phyloP scores from a whole-genome alignment of 371 early-diverging fungal genomes.

The Chytridiales sp. region DNA sequence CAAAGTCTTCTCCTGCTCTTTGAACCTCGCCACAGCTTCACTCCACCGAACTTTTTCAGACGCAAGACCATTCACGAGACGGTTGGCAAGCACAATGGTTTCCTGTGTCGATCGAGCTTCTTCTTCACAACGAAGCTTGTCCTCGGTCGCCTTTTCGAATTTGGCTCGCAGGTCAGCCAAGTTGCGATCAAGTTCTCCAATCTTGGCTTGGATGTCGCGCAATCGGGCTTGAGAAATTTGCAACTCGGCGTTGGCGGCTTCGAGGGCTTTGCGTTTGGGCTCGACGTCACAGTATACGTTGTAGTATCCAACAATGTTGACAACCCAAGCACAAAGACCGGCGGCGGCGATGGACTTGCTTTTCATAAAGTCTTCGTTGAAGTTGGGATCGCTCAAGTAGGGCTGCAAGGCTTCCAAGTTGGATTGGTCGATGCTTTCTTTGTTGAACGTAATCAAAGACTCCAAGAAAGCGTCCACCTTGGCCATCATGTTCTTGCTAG shows the following conservation, averaged over 20 bases:
- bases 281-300: conserved; percentile 63
- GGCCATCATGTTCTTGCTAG: conserved; percentile 66
- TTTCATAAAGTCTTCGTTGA: conserved; percentile 60
- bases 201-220: conserved; percentile 57
- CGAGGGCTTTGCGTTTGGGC: conserved; percentile 59
- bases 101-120: conserved; percentile 61
- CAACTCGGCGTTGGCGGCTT: conserved; percentile 55
- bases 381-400: conserved; percentile 60
- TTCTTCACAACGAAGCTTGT: conserved; percentile 61
- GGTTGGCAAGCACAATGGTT: conserved; percentile 60
- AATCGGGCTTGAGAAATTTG: conserved; percentile 53
- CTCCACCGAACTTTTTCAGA: conserved; percentile 66
- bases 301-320: conserved; percentile 62
- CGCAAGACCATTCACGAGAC: conserved; percentile 62
- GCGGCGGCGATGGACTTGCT: conserved; percentile 63
- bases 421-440: conserved; percentile 55
- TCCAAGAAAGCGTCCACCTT: conserved; percentile 65
- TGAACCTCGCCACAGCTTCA: conserved; percentile 55
- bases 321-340: conserved; percentile 63
- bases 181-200: conserved; percentile 58
- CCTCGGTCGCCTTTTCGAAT: conserved; percentile 64
- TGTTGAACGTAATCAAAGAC: conserved; percentile 57
- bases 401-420: conserved; percentile 61
- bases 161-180: conserved; percentile 55
- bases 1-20: conserved; percentile 62